phyloP scores from a whole-genome alignment of 139 green algal species.

The Picochlorum sp. region DNA sequence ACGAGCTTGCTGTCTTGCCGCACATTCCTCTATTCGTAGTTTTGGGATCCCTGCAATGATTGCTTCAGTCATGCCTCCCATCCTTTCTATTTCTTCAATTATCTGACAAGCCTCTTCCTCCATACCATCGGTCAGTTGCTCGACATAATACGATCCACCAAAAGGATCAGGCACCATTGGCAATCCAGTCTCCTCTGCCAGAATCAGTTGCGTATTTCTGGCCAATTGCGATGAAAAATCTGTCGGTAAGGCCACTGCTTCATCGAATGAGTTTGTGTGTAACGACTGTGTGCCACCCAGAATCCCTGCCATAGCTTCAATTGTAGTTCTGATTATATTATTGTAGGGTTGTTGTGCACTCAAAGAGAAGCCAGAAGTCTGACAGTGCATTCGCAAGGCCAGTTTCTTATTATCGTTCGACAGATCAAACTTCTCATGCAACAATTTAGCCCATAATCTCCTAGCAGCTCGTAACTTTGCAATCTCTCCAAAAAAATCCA shows the following conservation, averaged over 20 bases:
- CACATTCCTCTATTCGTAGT: conserved; percentile 33
- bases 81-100: conserved; percentile 42
- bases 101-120: conserved; percentile 30
- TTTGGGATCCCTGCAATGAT: conserved; percentile 35
- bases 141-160: conserved; percentile 56
- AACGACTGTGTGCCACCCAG: conserved; percentile 59
- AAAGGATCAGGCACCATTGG: conserved; percentile 49
- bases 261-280: conserved; percentile 64
- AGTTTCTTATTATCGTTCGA: conserved; percentile 37
- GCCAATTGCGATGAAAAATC: conserved; percentile 44
- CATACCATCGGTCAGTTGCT: conserved; percentile 40
- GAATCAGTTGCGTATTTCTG: conserved; percentile 57
- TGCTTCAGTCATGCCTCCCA: conserved; percentile 55
- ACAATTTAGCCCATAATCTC: conserved; percentile 46
- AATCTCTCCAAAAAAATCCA: conserved; percentile 54
- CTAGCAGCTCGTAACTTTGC: conserved; percentile 56
- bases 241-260: conserved; percentile 55
- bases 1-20: conserved; percentile 41
- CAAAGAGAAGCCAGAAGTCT: conserved; percentile 41
- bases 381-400: conserved; percentile 51
- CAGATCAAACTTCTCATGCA: conserved; percentile 31
- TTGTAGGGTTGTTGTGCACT: conserved; percentile 40
- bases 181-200: conserved; percentile 50
- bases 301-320: conserved; percentile 48
- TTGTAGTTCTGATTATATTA: conserved; percentile 39